phyloP scores from a whole-genome alignment of 73 alveolate species.

The Paramecium bursaria region DNA sequence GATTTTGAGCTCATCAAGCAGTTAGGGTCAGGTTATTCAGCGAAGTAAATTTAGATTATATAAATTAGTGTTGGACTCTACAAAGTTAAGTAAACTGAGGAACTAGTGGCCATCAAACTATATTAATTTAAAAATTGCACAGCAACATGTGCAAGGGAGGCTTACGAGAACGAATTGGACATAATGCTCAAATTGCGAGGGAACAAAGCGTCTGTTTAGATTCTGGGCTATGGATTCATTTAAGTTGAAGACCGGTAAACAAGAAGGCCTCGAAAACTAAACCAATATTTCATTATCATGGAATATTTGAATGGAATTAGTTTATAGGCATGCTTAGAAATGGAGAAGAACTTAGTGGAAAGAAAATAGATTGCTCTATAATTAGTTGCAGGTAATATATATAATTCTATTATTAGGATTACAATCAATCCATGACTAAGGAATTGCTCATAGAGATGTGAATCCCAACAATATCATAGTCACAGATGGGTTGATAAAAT shows the following conservation, averaged over 20 bases:
- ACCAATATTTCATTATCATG: slow-evolving; percentile 21
- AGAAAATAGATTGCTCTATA: slow-evolving; percentile 17
- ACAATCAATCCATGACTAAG: slow-evolving; percentile 1
- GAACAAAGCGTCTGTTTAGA: background rate
- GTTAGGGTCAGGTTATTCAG: slow-evolving; percentile 24
- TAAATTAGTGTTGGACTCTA: slow-evolving; percentile 28
- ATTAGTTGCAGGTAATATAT: background rate
- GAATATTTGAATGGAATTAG: slow-evolving; percentile 33
- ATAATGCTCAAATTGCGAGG: slow-evolving; percentile 1
- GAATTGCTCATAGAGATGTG: slow-evolving; percentile 44
- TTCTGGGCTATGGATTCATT: slow-evolving; percentile 31
- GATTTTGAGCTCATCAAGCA: slow-evolving; percentile 26
- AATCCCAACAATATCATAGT: slow-evolving; percentile 17
- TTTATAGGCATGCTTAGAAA: background rate
- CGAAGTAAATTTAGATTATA: slow-evolving; percentile 3
- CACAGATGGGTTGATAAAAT: background rate
- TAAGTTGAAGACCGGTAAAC: background rate
- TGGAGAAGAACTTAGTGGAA: background rate
- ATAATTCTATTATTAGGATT: background rate
- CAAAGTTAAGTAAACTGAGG: slow-evolving; percentile 5
- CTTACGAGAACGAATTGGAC: slow-evolving; percentile 25
- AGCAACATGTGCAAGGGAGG: background rate
- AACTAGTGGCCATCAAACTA: slow-evolving; percentile 13
- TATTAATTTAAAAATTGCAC: background rate
- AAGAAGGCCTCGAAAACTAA: slow-evolving; percentile 39